These are phyloP conservation scores for Arachis stenosperma DNA, from an alignment of 306 rosid genomes.

Conservation along the genomic window DNA sequence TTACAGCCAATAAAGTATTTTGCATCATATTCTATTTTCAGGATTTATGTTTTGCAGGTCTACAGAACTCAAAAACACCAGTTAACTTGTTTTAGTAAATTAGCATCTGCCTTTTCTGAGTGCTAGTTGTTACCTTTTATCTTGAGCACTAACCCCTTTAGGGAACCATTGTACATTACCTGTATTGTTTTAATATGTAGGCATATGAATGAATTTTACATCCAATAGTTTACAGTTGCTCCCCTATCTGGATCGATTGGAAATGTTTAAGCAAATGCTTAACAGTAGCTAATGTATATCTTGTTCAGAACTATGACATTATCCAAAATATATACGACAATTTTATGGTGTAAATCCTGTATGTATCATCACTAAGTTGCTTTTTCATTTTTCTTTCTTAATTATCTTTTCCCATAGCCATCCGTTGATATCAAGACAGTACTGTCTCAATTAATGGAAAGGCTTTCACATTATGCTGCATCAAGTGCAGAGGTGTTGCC, in stretches of 20 bases:
- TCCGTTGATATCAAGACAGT: slow-evolving; percentile 96
- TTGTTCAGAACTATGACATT: slow-evolving; percentile 20
- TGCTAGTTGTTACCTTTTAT: slow-evolving; percentile 21
- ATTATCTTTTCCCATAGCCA: slow-evolving; percentile 48
- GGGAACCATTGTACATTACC: slow-evolving; percentile 19
- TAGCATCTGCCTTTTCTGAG: slow-evolving; percentile 22
- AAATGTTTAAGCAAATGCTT: slow-evolving; percentile 16
- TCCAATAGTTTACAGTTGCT: not conserved
- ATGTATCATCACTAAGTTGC: slow-evolving; percentile 23
- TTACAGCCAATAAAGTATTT: slow-evolving; percentile 18
- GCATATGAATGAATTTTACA: not conserved
- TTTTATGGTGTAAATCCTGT: slow-evolving; percentile 32
- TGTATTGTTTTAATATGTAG: slow-evolving; percentile 27
- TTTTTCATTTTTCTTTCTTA: slow-evolving; percentile 5
- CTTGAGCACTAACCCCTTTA: not conserved
- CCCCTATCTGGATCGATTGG: slow-evolving; percentile 15
- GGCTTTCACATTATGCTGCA: slow-evolving; percentile 97
- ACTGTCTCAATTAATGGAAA: slow-evolving; percentile 94
- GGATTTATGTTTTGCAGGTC: slow-evolving; percentile 19
- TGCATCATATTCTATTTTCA: slow-evolving; percentile 20
- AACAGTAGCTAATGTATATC: slow-evolving; percentile 14
- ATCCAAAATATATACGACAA: slow-evolving; percentile 25
- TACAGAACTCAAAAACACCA: not conserved
- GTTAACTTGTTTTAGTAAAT: slow-evolving; percentile 6
- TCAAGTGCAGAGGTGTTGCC: slow-evolving; percentile 96